phyloP scores from a whole-genome alignment of 495 filamentous ascomycete species.

The Trichocladium uniseriatum region DNA sequence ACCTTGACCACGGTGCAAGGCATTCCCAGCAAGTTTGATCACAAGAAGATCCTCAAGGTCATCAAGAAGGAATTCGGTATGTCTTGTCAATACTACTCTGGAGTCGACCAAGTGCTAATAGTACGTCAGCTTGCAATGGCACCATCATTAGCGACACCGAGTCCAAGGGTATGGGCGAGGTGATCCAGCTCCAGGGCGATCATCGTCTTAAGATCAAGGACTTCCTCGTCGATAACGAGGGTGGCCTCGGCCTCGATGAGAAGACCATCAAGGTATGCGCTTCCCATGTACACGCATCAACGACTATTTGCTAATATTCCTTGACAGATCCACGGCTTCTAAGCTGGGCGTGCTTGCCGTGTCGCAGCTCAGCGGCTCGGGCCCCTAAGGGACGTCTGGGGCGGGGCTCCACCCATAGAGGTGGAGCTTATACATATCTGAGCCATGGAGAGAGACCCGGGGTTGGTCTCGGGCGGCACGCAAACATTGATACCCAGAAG shows the following conservation, averaged over 20 bases:
- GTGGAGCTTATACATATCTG: constrained; percentile 7
- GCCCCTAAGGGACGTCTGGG: constrained; percentile 12
- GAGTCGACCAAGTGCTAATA: constrained; percentile 9
- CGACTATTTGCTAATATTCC: not conserved
- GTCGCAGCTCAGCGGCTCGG: constrained; percentile 17
- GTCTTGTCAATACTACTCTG: constrained; percentile 24
- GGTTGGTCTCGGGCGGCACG: constrained; percentile 15
- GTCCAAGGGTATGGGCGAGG: constrained; percentile 74
- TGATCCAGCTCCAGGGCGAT: constrained; percentile 99
- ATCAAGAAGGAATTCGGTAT: constrained; percentile 99
- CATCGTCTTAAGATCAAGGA: constrained; percentile 98
- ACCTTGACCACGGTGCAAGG: constrained; percentile 99
- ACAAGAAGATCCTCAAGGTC: constrained; percentile 99
- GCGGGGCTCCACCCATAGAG: constrained; percentile 2
- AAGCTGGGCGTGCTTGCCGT: constrained; percentile 36
- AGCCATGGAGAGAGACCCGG: constrained; percentile 13
- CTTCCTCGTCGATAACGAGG: constrained; percentile 91
- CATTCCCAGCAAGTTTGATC: constrained; percentile 94
- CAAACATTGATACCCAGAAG: constrained; percentile 26
- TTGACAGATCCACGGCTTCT: constrained; percentile 65
- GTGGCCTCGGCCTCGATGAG: constrained; percentile 79
- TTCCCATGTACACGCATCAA: not conserved
- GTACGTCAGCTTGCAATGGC: constrained; percentile 87
- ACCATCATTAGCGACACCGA: constrained; percentile 94
- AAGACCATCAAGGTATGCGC: constrained; percentile 87